A percentile compares a stretch with the other conserved stretches of the same genome.
Conservation (phyloP, 1,284 basidiomycete species). For the Phellinidium pouzarii region DNA sequence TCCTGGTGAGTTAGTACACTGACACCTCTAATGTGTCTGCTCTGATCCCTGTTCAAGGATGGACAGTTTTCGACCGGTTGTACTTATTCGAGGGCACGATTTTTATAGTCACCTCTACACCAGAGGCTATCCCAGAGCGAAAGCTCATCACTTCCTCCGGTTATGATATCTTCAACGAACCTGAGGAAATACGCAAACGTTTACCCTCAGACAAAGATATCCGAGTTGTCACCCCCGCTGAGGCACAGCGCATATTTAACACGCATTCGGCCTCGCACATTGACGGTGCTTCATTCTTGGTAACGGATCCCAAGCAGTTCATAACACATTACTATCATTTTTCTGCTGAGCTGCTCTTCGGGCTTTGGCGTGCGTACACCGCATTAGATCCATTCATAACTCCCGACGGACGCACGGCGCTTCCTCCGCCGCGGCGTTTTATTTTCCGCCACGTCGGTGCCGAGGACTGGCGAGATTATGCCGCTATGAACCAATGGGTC, state of each 20-base stretch:
- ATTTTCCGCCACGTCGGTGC: slow-evolving; percentile 69
- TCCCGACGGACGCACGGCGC: slow-evolving; percentile 53
- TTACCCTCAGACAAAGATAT: slow-evolving; percentile 73
- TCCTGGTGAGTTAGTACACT: slow-evolving; percentile 16
- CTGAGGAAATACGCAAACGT: slow-evolving; percentile 38
- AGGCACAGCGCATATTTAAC: slow-evolving; percentile 68
- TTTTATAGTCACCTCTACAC: slow-evolving; percentile 61
- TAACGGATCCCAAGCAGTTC: slow-evolving; percentile 81
- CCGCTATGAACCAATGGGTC: slow-evolving; percentile 77
- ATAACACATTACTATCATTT: slow-evolving; percentile 80
- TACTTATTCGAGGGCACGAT: slow-evolving; percentile 74
- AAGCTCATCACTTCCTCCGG: slow-evolving; percentile 54
- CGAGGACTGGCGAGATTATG: slow-evolving; percentile 82
- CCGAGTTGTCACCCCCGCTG: slow-evolving; percentile 60
- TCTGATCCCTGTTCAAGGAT: slow-evolving; percentile 27
- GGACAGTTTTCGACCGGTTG: slow-evolving; percentile 78
- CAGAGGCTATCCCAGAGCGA: slow-evolving; percentile 45
- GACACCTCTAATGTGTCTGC: background rate
- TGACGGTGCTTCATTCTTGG: slow-evolving; percentile 47
- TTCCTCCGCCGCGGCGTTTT: slow-evolving; percentile 67
- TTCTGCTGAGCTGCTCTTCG: slow-evolving; percentile 84
- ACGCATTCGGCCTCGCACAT: slow-evolving; percentile 27
- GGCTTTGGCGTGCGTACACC: slow-evolving; percentile 83
- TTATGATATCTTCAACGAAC: slow-evolving; percentile 30
- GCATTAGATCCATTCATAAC: slow-evolving; percentile 69